A percentile compares a stretch with the other conserved stretches of the same genome.
Evolutionary conservation across 805 yeast species (phyloP).

Genomic region (Middelhovenomyces tepae): DNA sequence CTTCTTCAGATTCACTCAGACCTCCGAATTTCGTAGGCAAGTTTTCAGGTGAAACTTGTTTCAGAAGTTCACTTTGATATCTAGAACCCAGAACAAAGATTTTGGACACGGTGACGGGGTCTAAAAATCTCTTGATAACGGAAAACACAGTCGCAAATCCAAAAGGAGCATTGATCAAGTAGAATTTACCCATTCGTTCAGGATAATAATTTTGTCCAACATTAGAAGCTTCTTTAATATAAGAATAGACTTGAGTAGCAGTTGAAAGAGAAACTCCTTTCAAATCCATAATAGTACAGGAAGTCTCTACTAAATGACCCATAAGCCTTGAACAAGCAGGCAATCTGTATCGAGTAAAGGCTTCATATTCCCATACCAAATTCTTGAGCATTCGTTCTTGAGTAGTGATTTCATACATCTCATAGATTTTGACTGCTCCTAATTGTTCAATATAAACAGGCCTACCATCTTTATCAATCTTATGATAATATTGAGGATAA

Average conservation of each 20-base stretch:
- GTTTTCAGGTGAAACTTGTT: constrained; percentile 90
- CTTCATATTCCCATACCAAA: constrained; percentile 95
- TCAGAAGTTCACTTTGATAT: constrained; percentile 73
- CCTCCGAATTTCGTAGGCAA: constrained; percentile 92
- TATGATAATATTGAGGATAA: constrained; percentile 97
- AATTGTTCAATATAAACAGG: constrained; percentile 92
- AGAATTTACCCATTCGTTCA: constrained; percentile 98
- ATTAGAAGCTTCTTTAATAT: constrained; percentile 85
- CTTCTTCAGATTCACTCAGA: constrained; percentile 55
- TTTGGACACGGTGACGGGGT: constrained; percentile 94
- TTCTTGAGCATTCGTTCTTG: constrained; percentile 95
- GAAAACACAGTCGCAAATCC: constrained; percentile 93
- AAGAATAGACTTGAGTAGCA: constrained; percentile 76
- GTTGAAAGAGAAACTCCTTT: constrained; percentile 85
- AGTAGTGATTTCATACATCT: constrained; percentile 87
- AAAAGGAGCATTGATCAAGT: constrained; percentile 92
- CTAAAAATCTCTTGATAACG: constrained; percentile 86
- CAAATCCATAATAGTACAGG: constrained; percentile 91
- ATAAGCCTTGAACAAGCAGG: constrained; percentile 89
- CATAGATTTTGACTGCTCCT: constrained; percentile 80
- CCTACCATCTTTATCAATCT: constrained; percentile 94
- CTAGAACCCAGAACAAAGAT: constrained; percentile 77
- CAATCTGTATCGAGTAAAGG: constrained; percentile 71
- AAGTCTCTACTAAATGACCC: constrained; percentile 79
- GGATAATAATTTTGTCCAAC: constrained; percentile 98